A percentile compares a stretch with the other conserved stretches of the same genome.
phyloP scores from a whole-genome alignment of 2,329 filamentous ascomycete genomes.

The Nothophoma quercina region DNA sequence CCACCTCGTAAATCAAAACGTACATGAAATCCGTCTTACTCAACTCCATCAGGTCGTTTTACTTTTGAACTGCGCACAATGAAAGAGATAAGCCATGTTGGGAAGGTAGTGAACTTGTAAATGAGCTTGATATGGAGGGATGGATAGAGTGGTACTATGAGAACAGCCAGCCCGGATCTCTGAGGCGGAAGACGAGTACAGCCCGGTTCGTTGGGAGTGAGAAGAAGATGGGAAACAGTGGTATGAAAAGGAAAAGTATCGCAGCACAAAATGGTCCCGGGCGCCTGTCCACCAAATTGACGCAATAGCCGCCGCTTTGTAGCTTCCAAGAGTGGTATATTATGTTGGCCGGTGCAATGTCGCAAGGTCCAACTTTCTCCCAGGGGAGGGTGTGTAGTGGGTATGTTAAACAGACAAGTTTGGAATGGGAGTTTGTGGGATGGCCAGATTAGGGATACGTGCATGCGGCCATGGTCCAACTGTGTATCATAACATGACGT shows the following conservation, averaged over 20 bases:
- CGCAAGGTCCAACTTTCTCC: conserved; percentile 31
- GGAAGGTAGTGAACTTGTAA: conserved; percentile 16
- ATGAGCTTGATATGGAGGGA: conserved; percentile 20
- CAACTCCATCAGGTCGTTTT: conserved; percentile 10
- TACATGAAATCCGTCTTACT: conserved; percentile 28
- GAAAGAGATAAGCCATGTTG: conserved; percentile 21
- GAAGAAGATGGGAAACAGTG: conserved; percentile 36
- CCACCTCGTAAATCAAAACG: conserved; percentile 28
- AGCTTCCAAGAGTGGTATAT: conserved; percentile 41
- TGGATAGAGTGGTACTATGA: conserved; percentile 30
- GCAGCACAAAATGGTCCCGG: conserved; percentile 38
- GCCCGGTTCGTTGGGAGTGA: conserved; percentile 30
- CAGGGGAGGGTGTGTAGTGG: conserved; percentile 30
- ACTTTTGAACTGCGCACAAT: conserved; percentile 20
- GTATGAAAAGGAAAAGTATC: conserved; percentile 43
- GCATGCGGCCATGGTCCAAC: conserved; percentile 41
- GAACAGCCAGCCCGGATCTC: conserved; percentile 38
- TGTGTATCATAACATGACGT: conserved; percentile 44
- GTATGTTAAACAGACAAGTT: conserved; percentile 40
- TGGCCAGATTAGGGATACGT: conserved; percentile 31
- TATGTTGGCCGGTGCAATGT: conserved; percentile 40
- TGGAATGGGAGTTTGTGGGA: conserved; percentile 21
- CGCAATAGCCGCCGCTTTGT: conserved; percentile 32
- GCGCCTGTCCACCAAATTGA: conserved; percentile 42
- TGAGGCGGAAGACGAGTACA: conserved; percentile 20